phyloP scores from a whole-genome alignment of 2,329 filamentous ascomycete species.

The Fusarium udum region DNA sequence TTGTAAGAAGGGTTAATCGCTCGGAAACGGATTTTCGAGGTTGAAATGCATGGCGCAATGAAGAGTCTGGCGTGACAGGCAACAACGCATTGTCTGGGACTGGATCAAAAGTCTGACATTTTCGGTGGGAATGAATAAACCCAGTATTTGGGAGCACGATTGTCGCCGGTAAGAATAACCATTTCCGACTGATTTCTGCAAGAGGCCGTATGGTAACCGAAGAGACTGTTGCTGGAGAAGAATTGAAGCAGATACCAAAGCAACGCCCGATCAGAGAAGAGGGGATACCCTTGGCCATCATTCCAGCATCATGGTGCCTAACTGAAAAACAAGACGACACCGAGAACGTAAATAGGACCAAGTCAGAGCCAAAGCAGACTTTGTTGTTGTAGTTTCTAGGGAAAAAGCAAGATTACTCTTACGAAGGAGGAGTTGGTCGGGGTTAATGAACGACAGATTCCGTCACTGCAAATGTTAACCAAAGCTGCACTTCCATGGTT shows the following conservation, averaged over 20 bases:
- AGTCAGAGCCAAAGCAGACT: not conserved
- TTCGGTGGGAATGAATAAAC: constrained; percentile 14
- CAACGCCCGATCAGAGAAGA: constrained; percentile 50
- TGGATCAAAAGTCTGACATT: constrained; percentile 7
- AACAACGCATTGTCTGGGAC: constrained; percentile 1
- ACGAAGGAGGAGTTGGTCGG: constrained; percentile 18
- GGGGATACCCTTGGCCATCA: constrained; percentile 54
- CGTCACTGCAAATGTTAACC: constrained; percentile 24
- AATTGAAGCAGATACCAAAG: constrained; percentile 44
- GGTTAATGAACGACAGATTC: constrained; percentile 33
- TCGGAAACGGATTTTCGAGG: constrained; percentile 2
- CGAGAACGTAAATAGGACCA: constrained; percentile 19
- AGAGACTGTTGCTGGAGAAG: constrained; percentile 37
- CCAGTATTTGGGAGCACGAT: constrained; percentile 9
- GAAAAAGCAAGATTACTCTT: not conserved
- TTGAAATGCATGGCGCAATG: constrained; percentile 2
- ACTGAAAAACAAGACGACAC: constrained; percentile 36
- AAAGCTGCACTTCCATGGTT: constrained; percentile 30
- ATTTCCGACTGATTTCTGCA: constrained; percentile 19
- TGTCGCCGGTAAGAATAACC: constrained; percentile 12
- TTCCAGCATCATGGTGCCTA: constrained; percentile 52
- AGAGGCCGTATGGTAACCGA: constrained; percentile 24
- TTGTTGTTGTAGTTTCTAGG: constrained; percentile 6
- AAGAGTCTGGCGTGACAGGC: not conserved
- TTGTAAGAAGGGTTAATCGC: constrained; percentile 8